Evolutionary conservation across 352 stramenopile genomes (phyloP).

Genomic region (Globisporangium takayamanum): DNA sequence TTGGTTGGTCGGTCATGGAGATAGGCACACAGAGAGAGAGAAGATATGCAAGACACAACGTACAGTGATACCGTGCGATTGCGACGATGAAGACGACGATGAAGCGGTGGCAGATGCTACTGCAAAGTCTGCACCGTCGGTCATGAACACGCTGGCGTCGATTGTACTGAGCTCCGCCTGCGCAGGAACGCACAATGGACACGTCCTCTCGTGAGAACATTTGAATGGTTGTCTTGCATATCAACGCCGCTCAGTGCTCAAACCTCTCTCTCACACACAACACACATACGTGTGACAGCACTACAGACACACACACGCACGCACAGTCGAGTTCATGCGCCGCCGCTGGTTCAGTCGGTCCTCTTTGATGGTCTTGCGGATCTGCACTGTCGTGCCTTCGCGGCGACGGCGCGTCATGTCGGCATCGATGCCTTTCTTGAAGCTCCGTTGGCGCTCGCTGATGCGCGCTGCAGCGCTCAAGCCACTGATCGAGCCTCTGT

Average conservation of each 20-base stretch:
- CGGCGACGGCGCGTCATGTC: slow-evolving; percentile 66
- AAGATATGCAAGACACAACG: slow-evolving; percentile 3
- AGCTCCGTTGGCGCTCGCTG: slow-evolving; percentile 61
- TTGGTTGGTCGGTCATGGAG: background rate
- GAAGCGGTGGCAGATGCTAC: slow-evolving; percentile 23
- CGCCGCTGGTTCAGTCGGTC: slow-evolving; percentile 81
- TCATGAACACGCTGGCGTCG: slow-evolving; percentile 1
- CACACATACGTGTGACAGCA: slow-evolving; percentile 26
- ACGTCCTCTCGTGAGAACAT: background rate
- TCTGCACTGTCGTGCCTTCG: slow-evolving; percentile 79
- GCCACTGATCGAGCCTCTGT: background rate
- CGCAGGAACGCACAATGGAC: background rate
- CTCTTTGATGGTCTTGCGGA: slow-evolving; percentile 83
- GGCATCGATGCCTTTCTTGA: slow-evolving; percentile 86
- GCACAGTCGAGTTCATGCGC: slow-evolving; percentile 71
- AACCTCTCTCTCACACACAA: background rate
- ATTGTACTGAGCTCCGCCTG: slow-evolving; percentile 6
- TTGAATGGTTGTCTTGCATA: background rate
- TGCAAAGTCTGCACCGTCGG: background rate
- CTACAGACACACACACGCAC: slow-evolving; percentile 43
- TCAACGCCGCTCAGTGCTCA: background rate
- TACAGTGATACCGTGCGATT: slow-evolving; percentile 39
- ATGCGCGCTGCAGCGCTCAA: slow-evolving; percentile 8
- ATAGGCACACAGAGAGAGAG: background rate
- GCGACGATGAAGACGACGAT: slow-evolving; percentile 31